Base-by-base conservation (phyloP, 129 eudicot species). In the Rutidosis leptorrhynchoides region DNA sequence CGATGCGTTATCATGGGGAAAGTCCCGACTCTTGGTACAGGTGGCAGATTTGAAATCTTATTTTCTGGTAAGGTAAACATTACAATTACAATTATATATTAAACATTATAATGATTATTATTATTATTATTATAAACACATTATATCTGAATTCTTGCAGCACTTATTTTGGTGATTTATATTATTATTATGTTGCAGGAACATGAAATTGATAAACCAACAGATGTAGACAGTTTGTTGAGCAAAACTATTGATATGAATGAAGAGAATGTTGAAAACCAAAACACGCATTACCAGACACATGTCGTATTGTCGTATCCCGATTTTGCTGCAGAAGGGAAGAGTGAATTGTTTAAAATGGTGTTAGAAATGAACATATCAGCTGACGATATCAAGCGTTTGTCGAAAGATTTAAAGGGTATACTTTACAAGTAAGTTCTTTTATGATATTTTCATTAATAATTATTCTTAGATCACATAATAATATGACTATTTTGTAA, bases 1-100 rank as follows among this genome's bases (percentile, higher is more conserved):
- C 1, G 98, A 93, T 57, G 83, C 96, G 2, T 75, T 93, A 65
- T 68, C 95, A 3, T 93, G 98, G 98, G 98, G 98, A 56, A 84
- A 54, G 71, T 81, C 64, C 98, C 98, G 0, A 70, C 89, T 22
- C 65, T 93, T 3, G 98, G 98, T 58, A 89, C 98, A 11, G 96
- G 96, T 71, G 80, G 72, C 46, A 71, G 60, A 24, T 93, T 93
- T 27, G 98, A 93, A n/a, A 73, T 93, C 21, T n/a, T 88, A 20
- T 86, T 80, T 59, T 75, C 82, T 15, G 78, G 89, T 40, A 81
- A 93, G 98, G 98, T 93, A 79, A 10, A 26, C 60, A 8, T 70
- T 16, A 6, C 43, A 17, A 16, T n/a, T n/a, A n/a, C n/a, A n/a
- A n/a, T n/a, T n/a, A n/a, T n/a, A n/a, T n/a, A n/a, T 51, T 52